Evolutionary conservation across 306 rosid genomes (phyloP).

Genomic region (Begonia peltatifolia): DNA sequence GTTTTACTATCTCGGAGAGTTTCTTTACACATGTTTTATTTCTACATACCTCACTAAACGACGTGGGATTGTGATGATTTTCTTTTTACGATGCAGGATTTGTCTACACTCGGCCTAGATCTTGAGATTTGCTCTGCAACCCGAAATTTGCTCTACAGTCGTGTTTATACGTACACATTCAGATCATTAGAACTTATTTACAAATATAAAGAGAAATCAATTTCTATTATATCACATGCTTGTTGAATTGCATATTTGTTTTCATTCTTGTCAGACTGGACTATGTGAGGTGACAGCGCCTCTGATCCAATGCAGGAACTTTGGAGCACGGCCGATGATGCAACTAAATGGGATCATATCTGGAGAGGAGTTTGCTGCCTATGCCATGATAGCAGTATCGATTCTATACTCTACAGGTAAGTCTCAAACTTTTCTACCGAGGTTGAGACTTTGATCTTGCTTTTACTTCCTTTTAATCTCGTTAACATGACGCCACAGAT

Average conservation of each 20-base stretch:
- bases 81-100: too few relatives aligned
- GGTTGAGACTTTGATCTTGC: neutral
- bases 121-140: too few relatives aligned
- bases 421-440: neutral
- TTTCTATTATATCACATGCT: neutral
- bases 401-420: constrained; percentile 93
- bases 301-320: constrained; percentile 23
- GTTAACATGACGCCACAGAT: constrained; percentile 28
- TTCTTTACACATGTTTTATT: too few relatives aligned
- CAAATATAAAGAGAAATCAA: too few relatives aligned
- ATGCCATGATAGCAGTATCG: constrained; percentile 56
- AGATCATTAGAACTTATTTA: too few relatives aligned
- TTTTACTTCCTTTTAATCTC: neutral
- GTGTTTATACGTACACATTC: too few relatives aligned
- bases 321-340: constrained; percentile 33
- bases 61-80: too few relatives aligned
- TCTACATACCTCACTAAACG: too few relatives aligned
- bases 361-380: constrained; percentile 88
- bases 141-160: too few relatives aligned
- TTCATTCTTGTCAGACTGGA: neutral
- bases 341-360: constrained; percentile 77
- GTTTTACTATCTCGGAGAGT: too few relatives aligned
- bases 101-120: too few relatives aligned
- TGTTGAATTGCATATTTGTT: constrained; percentile 1
- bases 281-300: constrained; percentile 7